phyloP scores from a whole-genome alignment of 2,329 filamentous ascomycete genomes.

The Saccharata proteae region DNA sequence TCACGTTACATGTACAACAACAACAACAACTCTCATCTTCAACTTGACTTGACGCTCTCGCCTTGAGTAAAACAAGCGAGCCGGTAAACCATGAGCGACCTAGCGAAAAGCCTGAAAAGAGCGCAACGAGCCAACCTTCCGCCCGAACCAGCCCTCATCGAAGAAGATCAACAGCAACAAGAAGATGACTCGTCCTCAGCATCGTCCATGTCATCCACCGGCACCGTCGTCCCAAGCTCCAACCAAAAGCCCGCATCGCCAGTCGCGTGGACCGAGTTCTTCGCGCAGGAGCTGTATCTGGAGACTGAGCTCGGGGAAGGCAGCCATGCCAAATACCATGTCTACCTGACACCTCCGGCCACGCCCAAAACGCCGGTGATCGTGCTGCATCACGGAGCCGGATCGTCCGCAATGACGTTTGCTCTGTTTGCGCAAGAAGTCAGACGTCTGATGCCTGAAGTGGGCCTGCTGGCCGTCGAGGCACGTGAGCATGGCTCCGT shows the following conservation, averaged over 20 bases:
- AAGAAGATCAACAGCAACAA: slow-evolving; percentile 34
- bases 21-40: no score
- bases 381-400: slow-evolving; percentile 88
- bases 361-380: slow-evolving; percentile 64
- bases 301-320: slow-evolving; percentile 29
- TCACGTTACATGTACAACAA: no score
- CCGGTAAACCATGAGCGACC: slow-evolving; percentile 70
- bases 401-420: slow-evolving; percentile 87
- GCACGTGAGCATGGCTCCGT: slow-evolving; percentile 74
- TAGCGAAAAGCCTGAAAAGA: slow-evolving; percentile 55
- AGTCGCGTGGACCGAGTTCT: slow-evolving; percentile 78
- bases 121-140: slow-evolving; percentile 36
- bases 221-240: slow-evolving; percentile 74
- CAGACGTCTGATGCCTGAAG: slow-evolving; percentile 60
- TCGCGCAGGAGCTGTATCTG: slow-evolving; percentile 75
- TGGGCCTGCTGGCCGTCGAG: slow-evolving; percentile 76
- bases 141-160: slow-evolving; percentile 39
- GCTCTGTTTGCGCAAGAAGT: slow-evolving; percentile 70
- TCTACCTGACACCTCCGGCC: slow-evolving; percentile 70
- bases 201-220: slow-evolving; percentile 83
- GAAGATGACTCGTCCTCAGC: slow-evolving; percentile 36
- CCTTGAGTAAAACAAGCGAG: no score
- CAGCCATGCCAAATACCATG: slow-evolving; percentile 58
- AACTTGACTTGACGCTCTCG: no score
- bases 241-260: slow-evolving; percentile 48